phyloP scores from a whole-genome alignment of 2,329 filamentous ascomycete genomes.

The Epicoccum sorghinum region DNA sequence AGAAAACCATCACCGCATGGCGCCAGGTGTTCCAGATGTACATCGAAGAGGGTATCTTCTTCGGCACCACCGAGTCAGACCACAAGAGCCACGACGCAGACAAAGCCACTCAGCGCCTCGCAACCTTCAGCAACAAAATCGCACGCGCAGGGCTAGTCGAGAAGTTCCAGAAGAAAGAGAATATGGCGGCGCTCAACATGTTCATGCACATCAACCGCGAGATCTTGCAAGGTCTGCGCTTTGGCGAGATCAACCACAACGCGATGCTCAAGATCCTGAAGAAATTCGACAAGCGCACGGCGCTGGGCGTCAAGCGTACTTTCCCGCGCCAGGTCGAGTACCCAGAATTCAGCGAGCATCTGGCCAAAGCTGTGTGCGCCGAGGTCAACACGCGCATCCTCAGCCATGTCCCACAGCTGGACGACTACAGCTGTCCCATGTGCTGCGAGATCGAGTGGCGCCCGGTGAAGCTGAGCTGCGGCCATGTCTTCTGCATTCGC shows the following conservation, averaged over 20 bases:
- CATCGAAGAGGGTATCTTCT: conserved; percentile 79
- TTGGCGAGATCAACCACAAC: conserved; percentile 81
- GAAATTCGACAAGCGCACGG: conserved; percentile 88
- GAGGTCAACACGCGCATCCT: conserved; percentile 76
- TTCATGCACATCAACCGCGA: conserved; percentile 77
- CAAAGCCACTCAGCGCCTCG: conserved; percentile 70
- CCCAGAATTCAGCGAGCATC: conserved; percentile 65
- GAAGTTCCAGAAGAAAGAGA: conserved; percentile 69
- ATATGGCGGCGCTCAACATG: conserved; percentile 66
- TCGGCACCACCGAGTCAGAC: conserved; percentile 75
- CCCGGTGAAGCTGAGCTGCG: conserved; percentile 76
- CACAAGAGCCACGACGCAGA: conserved; percentile 70
- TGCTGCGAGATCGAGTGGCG: conserved; percentile 81
- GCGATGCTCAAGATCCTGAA: conserved; percentile 86
- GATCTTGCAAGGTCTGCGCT: conserved; percentile 80
- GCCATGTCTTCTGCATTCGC: conserved; percentile 81
- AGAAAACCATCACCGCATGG: conserved; percentile 74
- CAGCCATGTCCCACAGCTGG: conserved; percentile 76
- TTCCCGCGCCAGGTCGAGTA: conserved; percentile 65
- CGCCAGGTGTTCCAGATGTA: conserved; percentile 83
- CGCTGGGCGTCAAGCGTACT: conserved; percentile 68
- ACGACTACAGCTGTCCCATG: conserved; percentile 83
- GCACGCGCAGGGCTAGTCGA: conserved; percentile 63
- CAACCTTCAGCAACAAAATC: conserved; percentile 75
- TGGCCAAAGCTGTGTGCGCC: conserved; percentile 77